Conservation (phyloP, 352 stramenopile species). For the Phytophthora boehmeriae region DNA sequence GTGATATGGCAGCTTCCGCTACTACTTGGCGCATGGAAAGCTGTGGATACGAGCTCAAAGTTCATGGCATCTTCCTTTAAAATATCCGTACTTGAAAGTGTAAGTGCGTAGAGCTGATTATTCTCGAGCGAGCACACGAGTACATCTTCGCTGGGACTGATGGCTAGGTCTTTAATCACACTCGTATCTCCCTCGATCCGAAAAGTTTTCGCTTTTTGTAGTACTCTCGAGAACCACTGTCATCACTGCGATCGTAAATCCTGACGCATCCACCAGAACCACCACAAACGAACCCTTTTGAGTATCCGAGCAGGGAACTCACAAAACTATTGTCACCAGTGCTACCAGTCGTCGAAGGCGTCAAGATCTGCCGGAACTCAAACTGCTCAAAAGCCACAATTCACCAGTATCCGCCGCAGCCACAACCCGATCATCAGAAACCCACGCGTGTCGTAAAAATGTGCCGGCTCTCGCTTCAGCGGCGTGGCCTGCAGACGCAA, state of each 20-base stretch:
- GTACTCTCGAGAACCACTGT: constrained; percentile 73
- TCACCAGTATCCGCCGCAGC: constrained; percentile 89
- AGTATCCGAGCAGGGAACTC: constrained; percentile 87
- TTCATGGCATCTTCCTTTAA: constrained; percentile 94
- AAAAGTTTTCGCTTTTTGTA: constrained; percentile 92
- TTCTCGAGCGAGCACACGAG: constrained; percentile 89
- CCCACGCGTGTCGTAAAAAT: constrained; percentile 93
- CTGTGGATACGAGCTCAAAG: constrained; percentile 90
- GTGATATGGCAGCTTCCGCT: constrained; percentile 80
- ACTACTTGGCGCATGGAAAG: constrained; percentile 83
- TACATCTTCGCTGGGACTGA: constrained; percentile 90
- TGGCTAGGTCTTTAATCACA: constrained; percentile 82
- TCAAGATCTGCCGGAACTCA: constrained; percentile 89
- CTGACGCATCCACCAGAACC: constrained; percentile 76
- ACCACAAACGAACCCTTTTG: constrained; percentile 89
- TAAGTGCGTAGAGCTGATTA: constrained; percentile 92
- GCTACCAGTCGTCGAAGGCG: constrained; percentile 40
- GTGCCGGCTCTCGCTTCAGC: constrained; percentile 77
- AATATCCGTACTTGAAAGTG: constrained; percentile 91
- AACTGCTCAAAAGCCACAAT: constrained; percentile 94
- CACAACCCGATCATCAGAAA: constrained; percentile 91
- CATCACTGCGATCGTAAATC: constrained; percentile 88
- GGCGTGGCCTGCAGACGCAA: constrained; percentile 72
- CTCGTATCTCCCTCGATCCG: constrained; percentile 83
- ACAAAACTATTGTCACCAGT: constrained; percentile 82